Evolutionary conservation across 2,329 filamentous ascomycete genomes (phyloP), one percentile per base, ranked within the genome.

Genomic region (Coniochaeta pulveracea): DNA sequence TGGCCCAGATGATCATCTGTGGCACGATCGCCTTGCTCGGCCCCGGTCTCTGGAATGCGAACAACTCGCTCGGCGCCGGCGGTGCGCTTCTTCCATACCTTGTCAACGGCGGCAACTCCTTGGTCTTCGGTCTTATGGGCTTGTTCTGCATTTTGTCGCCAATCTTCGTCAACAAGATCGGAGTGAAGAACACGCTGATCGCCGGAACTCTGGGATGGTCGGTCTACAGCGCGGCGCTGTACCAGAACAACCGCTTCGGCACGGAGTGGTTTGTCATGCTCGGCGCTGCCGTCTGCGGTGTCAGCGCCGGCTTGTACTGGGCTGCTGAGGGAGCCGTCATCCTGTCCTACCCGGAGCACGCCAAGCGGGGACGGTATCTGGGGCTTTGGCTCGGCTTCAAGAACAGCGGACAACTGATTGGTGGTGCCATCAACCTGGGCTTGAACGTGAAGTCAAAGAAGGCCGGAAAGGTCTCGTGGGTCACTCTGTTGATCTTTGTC

Each of bases 241-340:
- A 80, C 50, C 65, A 63, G 33, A 78, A 80, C 52, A 80, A 80
- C 45, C 62, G 73, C 1, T 79, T 61, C 43, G 69, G 70, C 2
- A 70, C 58, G 2, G 64, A 69, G 35, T 81, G 76, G 76, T 64
- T 80, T 23, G 65, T 78, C 10, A 58, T 79, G 6, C 56, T 81
- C 19, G 76, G 74, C 3, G 72, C 70, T 8, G 72, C 70, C 0
- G 56, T 73, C 2, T 80, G 72, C 46, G 76, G 76, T 12, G 57
- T 79, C 14, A 71, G 66, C 0, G 76, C 76, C 0, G 76, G 76
- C 0, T 60, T 80, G 3, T 80, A 80, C 52, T 82, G 77, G 77
- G 70, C 71, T 53, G 71, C 73, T 0, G 77, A 81, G 55, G 75
- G 70, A 1, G 76, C 77, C 0, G 76, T 81, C 36, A 72, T 73